Conservation (phyloP, 2,329 filamentous ascomycete genomes). For the Volutella citrinella region DNA sequence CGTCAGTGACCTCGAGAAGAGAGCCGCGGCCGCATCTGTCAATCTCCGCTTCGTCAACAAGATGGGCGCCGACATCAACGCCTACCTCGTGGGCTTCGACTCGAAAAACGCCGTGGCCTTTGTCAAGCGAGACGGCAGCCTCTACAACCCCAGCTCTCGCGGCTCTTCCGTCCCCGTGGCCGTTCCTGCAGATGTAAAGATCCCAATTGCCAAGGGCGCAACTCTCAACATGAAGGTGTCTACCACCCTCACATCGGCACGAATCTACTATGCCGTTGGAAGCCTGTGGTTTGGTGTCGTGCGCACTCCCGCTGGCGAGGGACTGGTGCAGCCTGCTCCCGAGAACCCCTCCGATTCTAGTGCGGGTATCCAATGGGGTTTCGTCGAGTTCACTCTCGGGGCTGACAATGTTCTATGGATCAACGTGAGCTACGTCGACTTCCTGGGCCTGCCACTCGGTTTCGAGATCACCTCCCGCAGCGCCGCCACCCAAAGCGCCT, state of each 20-base stretch:
- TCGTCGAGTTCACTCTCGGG: conserved; percentile 48
- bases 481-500: conserved; percentile 35
- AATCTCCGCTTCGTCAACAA: conserved; percentile 42
- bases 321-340: conserved; percentile 48
- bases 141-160: conserved; percentile 41
- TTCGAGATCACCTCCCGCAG: conserved; percentile 40
- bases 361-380: conserved; percentile 45
- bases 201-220: conserved; percentile 36
- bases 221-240: conserved; percentile 39
- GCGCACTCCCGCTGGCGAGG: conserved; percentile 25
- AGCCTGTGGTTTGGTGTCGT: conserved; percentile 42
- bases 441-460: conserved; percentile 48
- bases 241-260: conserved; percentile 37
- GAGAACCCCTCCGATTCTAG: conserved; percentile 42
- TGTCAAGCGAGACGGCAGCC: conserved; percentile 36
- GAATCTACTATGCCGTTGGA: conserved; percentile 45
- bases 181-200: conserved; percentile 39
- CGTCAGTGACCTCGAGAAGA: no score
- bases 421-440: conserved; percentile 52
- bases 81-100: conserved; percentile 46
- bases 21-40: conserved; percentile 18
- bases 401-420: conserved; percentile 39
- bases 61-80: conserved; percentile 37
- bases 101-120: conserved; percentile 39
- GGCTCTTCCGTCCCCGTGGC: conserved; percentile 32